Conservation (phyloP, 306 rosid species). For the Glycine latifolia region DNA sequence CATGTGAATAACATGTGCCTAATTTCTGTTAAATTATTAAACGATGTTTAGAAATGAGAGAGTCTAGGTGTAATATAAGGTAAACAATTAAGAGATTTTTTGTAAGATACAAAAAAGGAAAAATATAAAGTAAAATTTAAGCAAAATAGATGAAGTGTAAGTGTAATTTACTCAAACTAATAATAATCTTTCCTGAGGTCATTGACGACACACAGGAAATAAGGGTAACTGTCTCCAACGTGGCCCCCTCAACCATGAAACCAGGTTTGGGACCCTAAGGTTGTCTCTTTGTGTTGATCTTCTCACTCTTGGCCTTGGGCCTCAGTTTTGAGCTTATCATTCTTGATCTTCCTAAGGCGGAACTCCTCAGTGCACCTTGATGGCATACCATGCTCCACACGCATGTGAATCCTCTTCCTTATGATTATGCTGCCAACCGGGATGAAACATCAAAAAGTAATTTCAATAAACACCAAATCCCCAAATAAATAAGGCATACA, state of each 20-base stretch:
- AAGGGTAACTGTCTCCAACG: slow-evolving; percentile 90
- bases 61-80: too few relatives aligned
- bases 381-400: slow-evolving; percentile 89
- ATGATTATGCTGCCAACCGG: slow-evolving; percentile 85
- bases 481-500: not conserved
- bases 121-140: too few relatives aligned
- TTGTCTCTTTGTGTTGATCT: slow-evolving; percentile 88
- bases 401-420: slow-evolving; percentile 88
- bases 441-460: not conserved
- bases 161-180: too few relatives aligned
- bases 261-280: slow-evolving; percentile 95
- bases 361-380: slow-evolving; percentile 88
- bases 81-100: too few relatives aligned
- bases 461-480: not conserved
- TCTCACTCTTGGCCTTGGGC: slow-evolving; percentile 78
- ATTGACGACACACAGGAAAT: slow-evolving; percentile 93
- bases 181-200: slow-evolving; percentile 97
- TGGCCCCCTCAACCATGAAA: slow-evolving; percentile 90
- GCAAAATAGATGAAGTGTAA: too few relatives aligned
- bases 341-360: slow-evolving; percentile 71
- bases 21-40: too few relatives aligned
- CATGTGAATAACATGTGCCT: too few relatives aligned
- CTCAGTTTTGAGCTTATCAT: slow-evolving; percentile 79
- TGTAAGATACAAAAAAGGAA: too few relatives aligned
- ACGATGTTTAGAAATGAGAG: too few relatives aligned